Conservation (phyloP, 202 grass and related monocot genomes). For the Tripidium arundinaceum region DNA sequence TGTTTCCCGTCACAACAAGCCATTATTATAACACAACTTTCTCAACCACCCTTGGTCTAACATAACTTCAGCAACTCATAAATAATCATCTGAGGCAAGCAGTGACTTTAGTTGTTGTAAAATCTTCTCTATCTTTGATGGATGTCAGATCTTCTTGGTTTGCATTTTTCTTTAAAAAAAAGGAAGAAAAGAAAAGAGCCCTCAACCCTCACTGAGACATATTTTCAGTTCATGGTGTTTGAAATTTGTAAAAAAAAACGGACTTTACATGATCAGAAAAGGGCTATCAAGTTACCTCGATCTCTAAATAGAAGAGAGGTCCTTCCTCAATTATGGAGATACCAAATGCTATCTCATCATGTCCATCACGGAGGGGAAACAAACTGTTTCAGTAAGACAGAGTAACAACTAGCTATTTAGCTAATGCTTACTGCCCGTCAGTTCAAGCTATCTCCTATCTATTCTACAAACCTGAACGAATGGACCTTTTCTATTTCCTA, state of each 20-base stretch:
- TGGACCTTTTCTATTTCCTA: not conserved
- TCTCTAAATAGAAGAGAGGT: slow-evolving; percentile 77
- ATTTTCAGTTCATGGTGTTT: not conserved
- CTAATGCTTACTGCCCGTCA: not conserved
- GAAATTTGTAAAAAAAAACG: not conserved
- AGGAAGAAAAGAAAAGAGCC: not conserved
- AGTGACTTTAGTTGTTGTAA: not conserved
- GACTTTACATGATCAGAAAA: not conserved
- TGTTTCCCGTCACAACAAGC: not conserved
- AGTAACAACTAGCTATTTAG: not conserved
- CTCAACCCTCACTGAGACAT: too few relatives aligned
- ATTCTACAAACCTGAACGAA: not conserved
- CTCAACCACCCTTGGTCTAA: not conserved
- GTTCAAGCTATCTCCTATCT: not conserved
- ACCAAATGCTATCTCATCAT: slow-evolving; percentile 25
- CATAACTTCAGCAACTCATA: not conserved
- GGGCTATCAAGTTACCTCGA: slow-evolving; percentile 38
- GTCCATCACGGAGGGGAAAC: too few relatives aligned
- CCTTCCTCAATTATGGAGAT: slow-evolving; percentile 63
- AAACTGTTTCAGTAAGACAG: not conserved
- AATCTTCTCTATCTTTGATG: not conserved
- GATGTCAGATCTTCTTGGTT: not conserved
- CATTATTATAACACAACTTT: not conserved
- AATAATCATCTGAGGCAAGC: not conserved
- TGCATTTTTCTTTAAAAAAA: not conserved